Base-by-base conservation (phyloP, 148 eudicot species). In the Arbutus unedo region DNA sequence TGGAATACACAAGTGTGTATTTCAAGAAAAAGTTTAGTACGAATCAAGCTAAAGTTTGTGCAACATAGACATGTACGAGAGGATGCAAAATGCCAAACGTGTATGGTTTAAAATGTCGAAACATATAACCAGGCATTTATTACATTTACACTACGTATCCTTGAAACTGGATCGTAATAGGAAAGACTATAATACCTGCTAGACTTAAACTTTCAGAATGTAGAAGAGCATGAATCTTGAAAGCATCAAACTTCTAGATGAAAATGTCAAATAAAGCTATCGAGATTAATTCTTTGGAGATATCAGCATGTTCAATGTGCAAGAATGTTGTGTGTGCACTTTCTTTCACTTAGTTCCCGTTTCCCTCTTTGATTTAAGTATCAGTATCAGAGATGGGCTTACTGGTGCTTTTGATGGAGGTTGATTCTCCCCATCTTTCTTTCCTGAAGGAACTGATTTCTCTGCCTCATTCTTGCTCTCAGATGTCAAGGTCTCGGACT, bases 381-480 rank as follows among this genome's bases (percentile, higher is more conserved):
- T 31, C 38, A 11, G 21, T 78, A 21, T 21, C 10, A 57, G 19
- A 72, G 59, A 41, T 44, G 23, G 57, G 60, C 87, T 80, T 83
- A 88, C 92, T 74, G 86, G 82, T 74, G 88, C 85, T 82, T 91
- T 91, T 59, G 87, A 81, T 49, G 91, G 90, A 14, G 94, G 50
- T 16, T 90, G 55, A 86, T 81, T 90, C 67, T 94, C 98, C 75
- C 88, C 89, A 59, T 89, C 93, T 77, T 87, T 88, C 91, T 94
- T 94, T 57, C 87, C 62, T 81, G 84, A 74, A 60, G 91, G 79
- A 51, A 78, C 62, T 67, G 93, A 48, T 81, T 90, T 94, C 72
- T 94, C 96, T 14, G 85, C 74, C 81, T 92, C 97, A 38, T 70
- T 85, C 87, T 87, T 91, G 88, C 81, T 88, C 18, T 89, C 95